Percentiles rank a stretch among this genome's conserved stretches.
phyloP scores from a whole-genome alignment of 345 rosid genomes.

The Aethionema arabicum region DNA sequence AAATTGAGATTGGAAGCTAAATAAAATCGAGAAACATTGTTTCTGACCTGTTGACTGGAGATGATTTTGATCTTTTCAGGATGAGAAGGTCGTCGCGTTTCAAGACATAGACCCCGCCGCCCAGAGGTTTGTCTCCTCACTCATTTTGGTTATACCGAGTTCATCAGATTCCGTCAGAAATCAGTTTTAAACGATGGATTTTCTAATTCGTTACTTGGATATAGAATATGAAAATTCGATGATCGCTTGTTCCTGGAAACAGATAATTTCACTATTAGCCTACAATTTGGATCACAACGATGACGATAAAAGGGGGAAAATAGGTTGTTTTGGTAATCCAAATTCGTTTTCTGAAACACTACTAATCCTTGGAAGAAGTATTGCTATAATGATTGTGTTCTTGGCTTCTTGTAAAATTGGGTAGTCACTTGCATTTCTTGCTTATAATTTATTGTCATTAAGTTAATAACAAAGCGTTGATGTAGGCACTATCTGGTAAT shows the following conservation, averaged over 20 bases:
- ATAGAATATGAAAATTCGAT: neutral
- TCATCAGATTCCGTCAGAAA: neutral
- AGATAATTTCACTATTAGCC: neutral
- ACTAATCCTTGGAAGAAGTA: neutral
- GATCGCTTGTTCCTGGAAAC: neutral
- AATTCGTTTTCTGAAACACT: too few relatives aligned
- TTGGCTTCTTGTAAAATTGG: neutral
- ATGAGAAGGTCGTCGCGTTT: slow-evolving; percentile 79
- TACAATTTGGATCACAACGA: neutral
- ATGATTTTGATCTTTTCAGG: slow-evolving; percentile 43
- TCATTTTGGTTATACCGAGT: neutral
- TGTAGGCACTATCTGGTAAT: slow-evolving; percentile 84
- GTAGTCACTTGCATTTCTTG: neutral
- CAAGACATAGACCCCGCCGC: slow-evolving; percentile 83
- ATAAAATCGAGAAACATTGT: neutral
- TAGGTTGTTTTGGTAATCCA: neutral
- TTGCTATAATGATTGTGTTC: neutral
- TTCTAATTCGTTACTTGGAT: neutral
- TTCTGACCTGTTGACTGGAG: too few relatives aligned
- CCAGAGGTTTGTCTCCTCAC: slow-evolving; percentile 48
- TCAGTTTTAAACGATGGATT: neutral
- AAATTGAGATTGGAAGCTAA: neutral
- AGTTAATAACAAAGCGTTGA: neutral
- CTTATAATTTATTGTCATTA: neutral
- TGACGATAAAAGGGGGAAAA: neutral